These are phyloP conservation scores for Xylaria hypoxylon DNA, from an alignment of 2,329 filamentous ascomycete species.

Conservation along the genomic window DNA sequence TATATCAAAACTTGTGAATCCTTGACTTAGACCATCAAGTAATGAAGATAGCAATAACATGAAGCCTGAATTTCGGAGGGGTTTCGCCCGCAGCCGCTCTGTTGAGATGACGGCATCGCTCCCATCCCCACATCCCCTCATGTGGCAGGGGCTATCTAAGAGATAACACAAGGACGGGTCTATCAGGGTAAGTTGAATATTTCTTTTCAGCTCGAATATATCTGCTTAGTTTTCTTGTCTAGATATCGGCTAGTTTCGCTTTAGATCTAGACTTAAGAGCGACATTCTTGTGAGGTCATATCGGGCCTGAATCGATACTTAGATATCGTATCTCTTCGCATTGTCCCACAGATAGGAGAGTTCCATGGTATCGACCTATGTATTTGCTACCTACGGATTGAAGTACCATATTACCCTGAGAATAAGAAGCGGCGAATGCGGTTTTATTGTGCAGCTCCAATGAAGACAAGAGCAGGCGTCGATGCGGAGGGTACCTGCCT, in stretches of 20 bases:
- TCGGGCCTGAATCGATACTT: background rate
- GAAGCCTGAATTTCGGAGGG: slow-evolving; percentile 14
- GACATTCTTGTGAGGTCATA: too few relatives aligned
- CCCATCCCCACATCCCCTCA: slow-evolving; percentile 10
- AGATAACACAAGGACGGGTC: background rate
- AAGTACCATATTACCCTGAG: background rate
- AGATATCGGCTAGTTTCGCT: background rate
- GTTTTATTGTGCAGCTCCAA: background rate
- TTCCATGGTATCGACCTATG: background rate
- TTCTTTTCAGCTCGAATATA: background rate
- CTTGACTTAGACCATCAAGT: background rate
- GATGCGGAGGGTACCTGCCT: background rate
- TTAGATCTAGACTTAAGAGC: background rate
- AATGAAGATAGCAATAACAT: background rate
- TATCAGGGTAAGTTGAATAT: background rate
- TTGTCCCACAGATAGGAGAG: background rate
- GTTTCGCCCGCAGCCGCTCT: slow-evolving; percentile 3
- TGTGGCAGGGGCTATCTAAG: background rate
- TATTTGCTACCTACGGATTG: background rate
- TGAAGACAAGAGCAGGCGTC: background rate
- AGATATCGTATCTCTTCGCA: background rate
- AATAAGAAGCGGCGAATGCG: background rate
- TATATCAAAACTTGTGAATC: background rate
- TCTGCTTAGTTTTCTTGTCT: background rate
- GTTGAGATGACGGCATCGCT: slow-evolving; percentile 21